A percentile compares a stretch with the other conserved stretches of the same genome.
phyloP scores from a whole-genome alignment of 2,329 filamentous ascomycete genomes.

The Ascochyta lentis region DNA sequence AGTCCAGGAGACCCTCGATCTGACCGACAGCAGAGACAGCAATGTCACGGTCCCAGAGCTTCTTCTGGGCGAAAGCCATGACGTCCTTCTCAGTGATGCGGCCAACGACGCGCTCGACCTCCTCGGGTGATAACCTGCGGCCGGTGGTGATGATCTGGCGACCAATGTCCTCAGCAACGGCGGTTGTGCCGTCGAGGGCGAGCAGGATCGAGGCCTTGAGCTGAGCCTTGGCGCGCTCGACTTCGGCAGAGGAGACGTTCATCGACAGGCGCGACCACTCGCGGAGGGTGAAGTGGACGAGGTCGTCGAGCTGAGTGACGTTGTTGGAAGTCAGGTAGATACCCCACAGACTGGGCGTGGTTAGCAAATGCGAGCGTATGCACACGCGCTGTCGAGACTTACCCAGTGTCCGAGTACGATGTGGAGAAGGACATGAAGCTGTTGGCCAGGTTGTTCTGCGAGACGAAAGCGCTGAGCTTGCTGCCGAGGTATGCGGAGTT shows the following conservation, averaged over 20 bases:
- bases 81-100: conserved; percentile 93
- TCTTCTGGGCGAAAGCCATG: conserved; percentile 93
- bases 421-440: conserved; percentile 99
- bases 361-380: conserved; percentile 35
- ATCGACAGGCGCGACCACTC: conserved; percentile 96
- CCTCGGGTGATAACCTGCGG: conserved; percentile 85
- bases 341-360: conserved; percentile 82
- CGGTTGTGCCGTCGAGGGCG: conserved; percentile 95
- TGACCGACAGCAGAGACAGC: conserved; percentile 91
- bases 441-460: conserved; percentile 95
- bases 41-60: conserved; percentile 97
- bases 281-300: conserved; percentile 96
- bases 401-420: conserved; percentile 99
- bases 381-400: conserved; percentile 51
- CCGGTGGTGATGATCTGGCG: conserved; percentile 98
- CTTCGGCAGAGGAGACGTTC: conserved; percentile 87
- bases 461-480: conserved; percentile 94
- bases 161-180: conserved; percentile 97
- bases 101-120: conserved; percentile 92
- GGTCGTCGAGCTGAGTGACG: conserved; percentile 85
- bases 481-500: conserved; percentile 96
- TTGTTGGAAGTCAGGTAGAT: conserved; percentile 98
- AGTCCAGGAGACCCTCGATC: conserved; percentile 84
- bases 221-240: conserved; percentile 98
- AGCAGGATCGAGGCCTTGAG: conserved; percentile 98